These are phyloP conservation scores for Lecanicillium sp. DNA, from an alignment of 2,329 filamentous ascomycete genomes.

Conservation along the genomic window DNA sequence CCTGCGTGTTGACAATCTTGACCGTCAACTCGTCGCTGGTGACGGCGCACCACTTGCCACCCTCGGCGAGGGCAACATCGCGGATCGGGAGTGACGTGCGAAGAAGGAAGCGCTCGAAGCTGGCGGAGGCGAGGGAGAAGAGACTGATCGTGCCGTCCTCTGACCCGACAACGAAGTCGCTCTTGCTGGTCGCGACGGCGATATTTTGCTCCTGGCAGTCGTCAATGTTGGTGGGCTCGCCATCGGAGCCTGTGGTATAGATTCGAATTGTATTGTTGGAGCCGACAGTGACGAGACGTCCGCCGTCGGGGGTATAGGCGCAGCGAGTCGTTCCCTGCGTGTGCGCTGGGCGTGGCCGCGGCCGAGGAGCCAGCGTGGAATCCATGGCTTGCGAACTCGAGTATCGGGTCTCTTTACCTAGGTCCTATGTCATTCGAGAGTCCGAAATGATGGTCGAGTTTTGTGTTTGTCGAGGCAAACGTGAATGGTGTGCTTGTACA, in stretches of 20 bases:
- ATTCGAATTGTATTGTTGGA: conserved; percentile 90
- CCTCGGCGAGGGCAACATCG: conserved; percentile 75
- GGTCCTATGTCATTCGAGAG: background rate
- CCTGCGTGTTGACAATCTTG: conserved; percentile 76
- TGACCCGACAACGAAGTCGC: conserved; percentile 81
- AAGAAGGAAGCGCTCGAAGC: conserved; percentile 75
- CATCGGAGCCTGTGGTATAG: conserved; percentile 85
- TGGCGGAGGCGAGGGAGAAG: conserved; percentile 70
- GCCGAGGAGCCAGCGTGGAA: conserved; percentile 35
- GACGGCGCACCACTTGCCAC: conserved; percentile 83
- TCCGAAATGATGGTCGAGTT: background rate
- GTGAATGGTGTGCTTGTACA: background rate
- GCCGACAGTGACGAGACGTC: conserved; percentile 81
- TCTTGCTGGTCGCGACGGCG: conserved; percentile 67
- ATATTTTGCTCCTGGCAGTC: conserved; percentile 84
- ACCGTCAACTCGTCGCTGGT: conserved; percentile 94
- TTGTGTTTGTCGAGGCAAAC: background rate
- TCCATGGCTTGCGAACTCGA: conserved; percentile 13
- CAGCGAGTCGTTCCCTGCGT: conserved; percentile 82
- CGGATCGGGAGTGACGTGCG: conserved; percentile 81
- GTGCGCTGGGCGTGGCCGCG: conserved; percentile 64
- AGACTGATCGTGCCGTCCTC: conserved; percentile 96
- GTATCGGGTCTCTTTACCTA: too few species aligned
- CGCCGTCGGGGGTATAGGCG: conserved; percentile 83
- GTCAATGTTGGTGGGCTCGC: conserved; percentile 87